Evolutionary conservation across 1,284 basidiomycete genomes (phyloP), one percentile per base, ranked within the genome.

Genomic region (Mixia osmundae): DNA sequence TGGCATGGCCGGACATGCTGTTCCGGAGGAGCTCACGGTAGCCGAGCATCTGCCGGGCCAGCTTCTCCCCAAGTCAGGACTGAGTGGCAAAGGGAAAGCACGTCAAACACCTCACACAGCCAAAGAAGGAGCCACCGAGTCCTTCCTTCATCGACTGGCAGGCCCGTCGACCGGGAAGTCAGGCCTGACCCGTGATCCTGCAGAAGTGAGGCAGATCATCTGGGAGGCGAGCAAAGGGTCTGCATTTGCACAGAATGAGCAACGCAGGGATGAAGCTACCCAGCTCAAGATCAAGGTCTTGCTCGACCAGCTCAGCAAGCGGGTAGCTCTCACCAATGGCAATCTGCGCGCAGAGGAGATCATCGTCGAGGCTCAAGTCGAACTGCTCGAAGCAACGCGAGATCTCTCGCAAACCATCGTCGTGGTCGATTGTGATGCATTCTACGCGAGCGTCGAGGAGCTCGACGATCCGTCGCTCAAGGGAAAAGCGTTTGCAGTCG

Each of bases 351-450:
- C 31, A 9, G 36, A 27, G 14, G 65, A 62, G 40, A 54, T 71
- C 15, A 68, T 72, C 47, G 52, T 55, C 47, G 11, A 66, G 64
- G 4, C 69, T 71, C 47, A 62, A 79, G 61, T 87, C 3, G 59
- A 62, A 25, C 70, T 76, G 40, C 62, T 91, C 5, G 83, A 94
- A 54, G 58, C 63, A 0, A 62, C 67, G 33, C 63, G 87, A 28
- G 83, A 94, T 50, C 58, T 94, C 23, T 67, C 66, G 2, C 76
- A 89, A 52, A 65, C 60, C 20, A 80, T 94, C 44, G 74, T 85
- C 7, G 80, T 89, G 48, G 69, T 80, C 29, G 80, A 83, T 48
- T 72, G 77, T 69, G 77, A 83, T 48, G 76, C 77, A 41, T 72
- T 72, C 54, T 71, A 63, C 38, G 69, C 69, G 44, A 74, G 64